Base-by-base conservation (phyloP, 2,329 filamentous ascomycete species). In the Colletotrichum sp. region DNA sequence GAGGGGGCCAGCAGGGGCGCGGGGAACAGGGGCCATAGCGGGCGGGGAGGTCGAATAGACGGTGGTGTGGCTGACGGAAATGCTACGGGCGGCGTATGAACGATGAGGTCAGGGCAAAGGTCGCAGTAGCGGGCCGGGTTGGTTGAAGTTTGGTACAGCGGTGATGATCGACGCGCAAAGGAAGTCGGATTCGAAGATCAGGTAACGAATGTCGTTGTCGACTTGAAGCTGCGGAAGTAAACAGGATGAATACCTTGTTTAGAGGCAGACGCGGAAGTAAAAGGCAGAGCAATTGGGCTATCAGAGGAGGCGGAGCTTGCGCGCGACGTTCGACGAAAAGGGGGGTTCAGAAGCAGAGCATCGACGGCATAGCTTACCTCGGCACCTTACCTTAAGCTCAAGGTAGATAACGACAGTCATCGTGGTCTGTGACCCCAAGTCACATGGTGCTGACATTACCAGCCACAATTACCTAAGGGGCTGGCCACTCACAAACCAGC, bases 31-130 rank as follows among this genome's bases (percentile, higher is more conserved):
- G 49, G 49, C 49, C 49, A 52, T 52, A 10, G 49, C 1, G 49
- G 49, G 49, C 49, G 18, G 6, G 59, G 18, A 75, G 57, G 70
- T 75, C 44, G 63, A 71, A 69, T 66, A 62, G 66, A 39, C 64
- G 71, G 44, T 68, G 55, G 75, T 69, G 71, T 72, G 71, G 75
- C 68, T 77, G 67, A 69, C 30, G 39, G 76, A 60, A 71, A 77
- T 75, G 77, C 59, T 69, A 67, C 21, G 36, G 68, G 60, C 67
- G 63, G 65, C 75, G 71, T 69, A 71, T 72, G 55, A 66, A 66
- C 57, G 32, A 79, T 77, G 78, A 81, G 77, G 80, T 79, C 79
- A 80, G 72, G 79, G 67, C 77, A 30, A 21, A 24, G 34, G 32
- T 24, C 32, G 73, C 26, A 13, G 24, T 32, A 26, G 55, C 67